Evolutionary conservation across 805 yeast species (phyloP), one percentile per base, ranked within the genome.

Genomic region (Lachancea meyersii): DNA sequence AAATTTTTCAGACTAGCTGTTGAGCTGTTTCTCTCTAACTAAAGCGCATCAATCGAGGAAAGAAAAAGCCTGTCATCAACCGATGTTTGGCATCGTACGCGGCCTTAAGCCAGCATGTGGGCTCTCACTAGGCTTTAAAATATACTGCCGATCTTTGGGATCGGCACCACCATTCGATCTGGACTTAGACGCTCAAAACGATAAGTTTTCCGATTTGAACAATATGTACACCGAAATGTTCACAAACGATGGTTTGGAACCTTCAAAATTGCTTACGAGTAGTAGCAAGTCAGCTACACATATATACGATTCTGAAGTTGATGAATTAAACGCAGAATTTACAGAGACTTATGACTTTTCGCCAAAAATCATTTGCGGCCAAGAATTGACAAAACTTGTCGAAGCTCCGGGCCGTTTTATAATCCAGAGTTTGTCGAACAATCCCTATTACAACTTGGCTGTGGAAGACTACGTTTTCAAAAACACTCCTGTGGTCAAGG

Each of bases 361-460:
- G 1, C 28, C 44, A 14, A 34, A 31, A 21, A 30, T 24, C 6
- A 26, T 57, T 19, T 43, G 49, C 16, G 43, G 50, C 13, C 17
- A 34, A 9, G 53, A 61, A 24, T 46, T 64, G 3, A 48, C 57
- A n/a, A 33, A 51, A 1, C 38, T 48, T 7, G 59, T 62, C 3
- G 50, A 49, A 31, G 51, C 53, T n/a, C 81, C 86, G 4, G 63
- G 80, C 16, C 67, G 80, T 1, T 69, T 86, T 26, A 58, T 81
- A 0, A 78, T 95, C 0, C 64, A 64, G 20, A 67, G 67, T 41
- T 16, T 50, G 18, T 60, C 82, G 9, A 58, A 65, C 2, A 73
- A 83, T 51, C 97, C 97, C 1, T 79, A 70, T 53, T 52, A 77
- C 39, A 93, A 93, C 56, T 67, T 93, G 13, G 87, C 96, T 1